Conservation (phyloP, 768 basidiomycete species). For the Leccinellum luteum region DNA sequence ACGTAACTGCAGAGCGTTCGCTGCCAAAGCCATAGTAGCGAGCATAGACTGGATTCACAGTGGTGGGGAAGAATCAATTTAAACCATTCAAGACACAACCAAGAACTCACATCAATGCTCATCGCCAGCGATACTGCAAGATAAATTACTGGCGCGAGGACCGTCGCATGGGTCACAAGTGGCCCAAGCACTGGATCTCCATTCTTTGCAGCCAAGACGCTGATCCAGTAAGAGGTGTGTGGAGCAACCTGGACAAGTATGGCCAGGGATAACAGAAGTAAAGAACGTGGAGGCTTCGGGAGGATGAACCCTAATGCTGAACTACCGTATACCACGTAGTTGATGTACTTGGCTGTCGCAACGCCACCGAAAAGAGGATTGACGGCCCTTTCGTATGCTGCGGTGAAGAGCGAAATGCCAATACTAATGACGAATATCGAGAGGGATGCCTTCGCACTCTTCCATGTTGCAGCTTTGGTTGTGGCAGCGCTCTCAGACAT, state of each 20-base stretch:
- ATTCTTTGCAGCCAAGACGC: conserved; percentile 55
- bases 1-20: conserved; percentile 27
- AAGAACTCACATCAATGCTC: conserved; percentile 37
- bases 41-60: conserved; percentile 17
- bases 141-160: conserved; percentile 57
- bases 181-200: conserved; percentile 56
- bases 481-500: conserved; percentile 4
- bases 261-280: conserved; percentile 34
- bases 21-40: conserved; percentile 24
- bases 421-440: conserved; percentile 28
- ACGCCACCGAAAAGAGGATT: conserved; percentile 65
- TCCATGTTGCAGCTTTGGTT: conserved; percentile 7
- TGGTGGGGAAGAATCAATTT: neutral
- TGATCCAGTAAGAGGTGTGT: conserved; percentile 64
- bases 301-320: conserved; percentile 34
- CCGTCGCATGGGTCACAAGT: conserved; percentile 51
- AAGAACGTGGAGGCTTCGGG: conserved; percentile 26
- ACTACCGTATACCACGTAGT: conserved; percentile 37
- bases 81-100: neutral
- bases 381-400: conserved; percentile 61
- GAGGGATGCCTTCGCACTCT: conserved; percentile 17
- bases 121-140: conserved; percentile 47
- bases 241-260: conserved; percentile 48
- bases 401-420: conserved; percentile 54
- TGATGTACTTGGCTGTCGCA: conserved; percentile 51